Evolutionary conservation across 2,329 filamentous ascomycete genomes (phyloP), one percentile per base, ranked within the genome.

Genomic region (Aquanectria penicillioides): DNA sequence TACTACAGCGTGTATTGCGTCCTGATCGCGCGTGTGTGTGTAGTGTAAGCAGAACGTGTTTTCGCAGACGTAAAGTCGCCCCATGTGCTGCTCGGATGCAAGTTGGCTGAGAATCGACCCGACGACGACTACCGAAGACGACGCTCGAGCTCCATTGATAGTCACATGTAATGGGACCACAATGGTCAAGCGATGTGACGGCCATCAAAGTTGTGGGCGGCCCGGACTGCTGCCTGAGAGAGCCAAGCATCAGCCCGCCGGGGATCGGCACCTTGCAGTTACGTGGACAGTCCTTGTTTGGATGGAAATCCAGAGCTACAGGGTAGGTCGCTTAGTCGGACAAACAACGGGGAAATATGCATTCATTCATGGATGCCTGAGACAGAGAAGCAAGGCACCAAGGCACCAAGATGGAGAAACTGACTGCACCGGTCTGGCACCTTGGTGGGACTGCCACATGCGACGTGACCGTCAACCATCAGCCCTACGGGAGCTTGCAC

Each of bases 401-500:
- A 61, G 34, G 20, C 50, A 51, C 15, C 15, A 38, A 50, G 43
- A 26, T 23, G 3, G 22, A 43, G 47, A 13, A 41, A 28, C n/a
- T n/a, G n/a, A n/a, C n/a, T n/a, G n/a, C n/a, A n/a, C n/a, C 38
- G 25, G 29, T 36, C 50, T 20, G 57, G 38, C 41, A 50, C 51
- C 41, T 46, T 47, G 52, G 58, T 57, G 57, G 63, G 61, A 61
- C 58, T 58, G 43, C 33, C 54, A 50, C 41, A 59, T 63, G 62
- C 49, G 34, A 55, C 50, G 44, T 61, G 54, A n/a, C 49, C 46
- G 31, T 57, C 46, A 46, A 50, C 37, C 60, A 59, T 70, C 69
- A 71, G 69, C 70, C 70, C 70, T 71, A 69, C 61, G 61, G 60
- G 60, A 59, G 62, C 64, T 70, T 64, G 62, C 50, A 66, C 48